A percentile compares a stretch with the other conserved stretches of the same genome.
Conservation (phyloP, 768 basidiomycete genomes). For the Tricholoma sp. region DNA sequence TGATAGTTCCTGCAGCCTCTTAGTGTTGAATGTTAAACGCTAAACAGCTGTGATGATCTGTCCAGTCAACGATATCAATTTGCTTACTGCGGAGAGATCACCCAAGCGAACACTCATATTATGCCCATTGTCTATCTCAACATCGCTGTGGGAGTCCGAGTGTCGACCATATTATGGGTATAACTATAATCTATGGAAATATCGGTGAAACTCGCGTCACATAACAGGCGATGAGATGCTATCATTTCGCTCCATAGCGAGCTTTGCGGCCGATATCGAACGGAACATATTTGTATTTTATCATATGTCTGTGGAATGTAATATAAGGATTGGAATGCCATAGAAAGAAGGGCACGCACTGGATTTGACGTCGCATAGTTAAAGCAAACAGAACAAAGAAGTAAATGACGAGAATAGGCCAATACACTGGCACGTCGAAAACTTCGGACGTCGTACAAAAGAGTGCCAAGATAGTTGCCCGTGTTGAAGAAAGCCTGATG, state of each 20-base stretch:
- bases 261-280: slow-evolving; percentile 95
- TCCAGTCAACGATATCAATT: not conserved
- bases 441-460: slow-evolving; percentile 76
- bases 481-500: slow-evolving; percentile 83
- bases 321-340: slow-evolving; percentile 2
- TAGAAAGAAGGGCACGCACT: slow-evolving; percentile 48
- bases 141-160: not conserved
- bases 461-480: slow-evolving; percentile 79
- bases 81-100: no score
- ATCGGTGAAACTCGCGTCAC: not conserved
- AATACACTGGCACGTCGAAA: slow-evolving; percentile 97
- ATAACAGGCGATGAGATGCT: not conserved
- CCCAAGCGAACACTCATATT: no score
- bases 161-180: not conserved
- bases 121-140: not conserved
- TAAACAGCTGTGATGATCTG: not conserved
- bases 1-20: not conserved
- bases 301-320: slow-evolving; percentile 76
- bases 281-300: slow-evolving; percentile 96
- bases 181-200: not conserved
- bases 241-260: slow-evolving; percentile 57
- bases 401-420: slow-evolving; percentile 97
- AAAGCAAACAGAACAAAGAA: slow-evolving; percentile 93
- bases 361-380: slow-evolving; percentile 95
- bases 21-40: not conserved